These are phyloP conservation scores for Talaromyces sp. DNA, from an alignment of 2,329 filamentous ascomycete genomes.

Conservation along the genomic window DNA sequence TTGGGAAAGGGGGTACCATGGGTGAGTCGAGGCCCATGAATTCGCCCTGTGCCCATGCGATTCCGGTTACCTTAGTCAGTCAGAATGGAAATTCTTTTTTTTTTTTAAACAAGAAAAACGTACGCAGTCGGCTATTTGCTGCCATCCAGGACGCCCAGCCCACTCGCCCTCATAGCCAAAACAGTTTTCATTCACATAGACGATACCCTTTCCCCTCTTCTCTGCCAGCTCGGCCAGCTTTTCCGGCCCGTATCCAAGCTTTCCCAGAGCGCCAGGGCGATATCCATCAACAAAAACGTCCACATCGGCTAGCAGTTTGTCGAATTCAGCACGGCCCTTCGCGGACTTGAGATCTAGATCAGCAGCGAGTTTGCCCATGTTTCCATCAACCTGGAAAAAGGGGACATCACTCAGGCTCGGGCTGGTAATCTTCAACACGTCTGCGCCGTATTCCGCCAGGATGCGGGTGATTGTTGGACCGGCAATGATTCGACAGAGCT, in stretches of 20 bases:
- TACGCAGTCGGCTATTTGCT: slow-evolving; percentile 65
- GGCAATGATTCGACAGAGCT: slow-evolving; percentile 70
- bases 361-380: slow-evolving; percentile 63
- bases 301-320: slow-evolving; percentile 54
- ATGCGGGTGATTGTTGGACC: slow-evolving; percentile 67
- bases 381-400: slow-evolving; percentile 67
- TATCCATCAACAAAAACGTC: slow-evolving; percentile 68
- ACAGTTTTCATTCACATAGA: slow-evolving; percentile 68
- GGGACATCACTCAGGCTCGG: slow-evolving; percentile 64
- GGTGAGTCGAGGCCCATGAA: slow-evolving; percentile 36
- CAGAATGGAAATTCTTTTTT: background rate
- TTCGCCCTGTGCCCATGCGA: slow-evolving; percentile 37
- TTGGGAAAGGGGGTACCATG: slow-evolving; percentile 46
- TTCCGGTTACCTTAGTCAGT: slow-evolving; percentile 30
- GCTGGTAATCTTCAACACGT: slow-evolving; percentile 67
- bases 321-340: slow-evolving; percentile 51
- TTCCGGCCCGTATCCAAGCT: slow-evolving; percentile 58
- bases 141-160: slow-evolving; percentile 62
- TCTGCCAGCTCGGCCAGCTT: slow-evolving; percentile 49
- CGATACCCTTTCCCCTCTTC: slow-evolving; percentile 55
- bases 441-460: slow-evolving; percentile 69
- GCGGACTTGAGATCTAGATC: slow-evolving; percentile 58
- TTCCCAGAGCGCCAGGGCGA: slow-evolving; percentile 59
- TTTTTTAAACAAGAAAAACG: slow-evolving; percentile 24
- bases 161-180: slow-evolving; percentile 63